Evolutionary conservation across 2,329 filamentous ascomycete species (phyloP).

Genomic region (Colletotrichum cereale): DNA sequence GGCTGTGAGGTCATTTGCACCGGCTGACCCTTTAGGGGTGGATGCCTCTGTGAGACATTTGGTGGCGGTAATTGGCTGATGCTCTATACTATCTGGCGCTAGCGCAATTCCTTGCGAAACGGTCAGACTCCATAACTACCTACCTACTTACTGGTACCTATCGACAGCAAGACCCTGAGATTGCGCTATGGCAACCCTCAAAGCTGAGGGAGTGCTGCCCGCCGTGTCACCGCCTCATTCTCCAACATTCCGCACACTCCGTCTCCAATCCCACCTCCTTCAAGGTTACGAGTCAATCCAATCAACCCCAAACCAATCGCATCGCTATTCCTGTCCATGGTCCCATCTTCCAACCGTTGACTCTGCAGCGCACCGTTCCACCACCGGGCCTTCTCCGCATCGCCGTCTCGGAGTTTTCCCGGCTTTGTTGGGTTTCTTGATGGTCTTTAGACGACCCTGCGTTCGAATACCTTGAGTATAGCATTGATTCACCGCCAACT

Average conservation of each 20-base stretch:
- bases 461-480: background rate
- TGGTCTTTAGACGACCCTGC: background rate
- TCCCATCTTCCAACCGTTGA: background rate
- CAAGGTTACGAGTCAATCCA: constrained; percentile 18
- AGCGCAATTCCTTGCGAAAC: constrained; percentile 34
- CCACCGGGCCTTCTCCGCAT: background rate
- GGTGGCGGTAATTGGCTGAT: constrained; percentile 23
- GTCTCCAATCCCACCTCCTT: constrained; percentile 10
- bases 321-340: background rate
- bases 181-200: constrained; percentile 19
- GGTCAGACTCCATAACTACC: constrained; percentile 8
- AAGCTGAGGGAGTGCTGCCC: background rate
- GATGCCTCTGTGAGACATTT: constrained; percentile 21
- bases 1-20: constrained; percentile 38
- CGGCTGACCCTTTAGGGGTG: constrained; percentile 32
- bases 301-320: background rate
- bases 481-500: background rate
- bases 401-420: background rate
- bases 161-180: constrained; percentile 34
- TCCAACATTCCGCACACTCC: background rate
- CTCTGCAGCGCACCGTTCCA: background rate
- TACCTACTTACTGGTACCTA: background rate
- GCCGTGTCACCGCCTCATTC: background rate
- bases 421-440: background rate
- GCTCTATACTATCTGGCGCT: background rate